These are phyloP conservation scores for Trebouxia sp. DNA, from an alignment of 139 green algal species.

Conservation along the genomic window DNA sequence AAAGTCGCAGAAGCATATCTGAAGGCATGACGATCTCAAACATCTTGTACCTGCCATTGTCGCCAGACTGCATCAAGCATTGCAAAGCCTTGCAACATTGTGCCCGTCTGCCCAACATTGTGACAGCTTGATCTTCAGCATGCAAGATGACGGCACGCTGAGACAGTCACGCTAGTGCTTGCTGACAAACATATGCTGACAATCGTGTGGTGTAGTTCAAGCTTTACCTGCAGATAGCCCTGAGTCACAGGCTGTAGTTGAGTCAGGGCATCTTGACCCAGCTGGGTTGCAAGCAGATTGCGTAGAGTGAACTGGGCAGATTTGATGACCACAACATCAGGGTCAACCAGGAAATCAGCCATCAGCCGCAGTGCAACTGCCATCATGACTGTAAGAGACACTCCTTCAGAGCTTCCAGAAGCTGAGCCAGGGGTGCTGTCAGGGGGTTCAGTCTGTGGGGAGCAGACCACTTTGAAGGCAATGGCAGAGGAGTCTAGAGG, in stretches of 20 bases:
- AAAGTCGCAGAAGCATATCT: too few relatives aligned
- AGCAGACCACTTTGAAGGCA: slow-evolving; percentile 45
- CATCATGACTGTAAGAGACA: slow-evolving; percentile 24
- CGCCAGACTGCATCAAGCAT: too few relatives aligned
- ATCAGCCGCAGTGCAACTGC: slow-evolving; percentile 40
- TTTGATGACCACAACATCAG: slow-evolving; percentile 41
- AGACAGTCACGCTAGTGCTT: too few relatives aligned
- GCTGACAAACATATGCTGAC: background rate
- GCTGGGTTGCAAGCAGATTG: slow-evolving; percentile 17
- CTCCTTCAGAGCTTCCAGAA: background rate
- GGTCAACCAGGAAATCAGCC: slow-evolving; percentile 47
- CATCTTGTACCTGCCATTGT: too few relatives aligned
- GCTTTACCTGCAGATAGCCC: background rate
- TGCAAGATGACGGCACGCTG: too few relatives aligned
- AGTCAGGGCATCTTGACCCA: background rate
- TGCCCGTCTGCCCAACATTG: too few relatives aligned
- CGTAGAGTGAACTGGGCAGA: slow-evolving; percentile 44
- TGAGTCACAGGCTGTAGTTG: background rate
- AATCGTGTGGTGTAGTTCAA: background rate
- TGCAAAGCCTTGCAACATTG: too few relatives aligned
- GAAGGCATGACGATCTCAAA: too few relatives aligned
- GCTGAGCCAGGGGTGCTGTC: background rate
- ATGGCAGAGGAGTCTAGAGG: slow-evolving; percentile 45
- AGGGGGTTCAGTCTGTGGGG: background rate
- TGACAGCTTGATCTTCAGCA: too few relatives aligned